phyloP scores from a whole-genome alignment of 208 protist genomes.

The Wallacemonas rigidus region DNA sequence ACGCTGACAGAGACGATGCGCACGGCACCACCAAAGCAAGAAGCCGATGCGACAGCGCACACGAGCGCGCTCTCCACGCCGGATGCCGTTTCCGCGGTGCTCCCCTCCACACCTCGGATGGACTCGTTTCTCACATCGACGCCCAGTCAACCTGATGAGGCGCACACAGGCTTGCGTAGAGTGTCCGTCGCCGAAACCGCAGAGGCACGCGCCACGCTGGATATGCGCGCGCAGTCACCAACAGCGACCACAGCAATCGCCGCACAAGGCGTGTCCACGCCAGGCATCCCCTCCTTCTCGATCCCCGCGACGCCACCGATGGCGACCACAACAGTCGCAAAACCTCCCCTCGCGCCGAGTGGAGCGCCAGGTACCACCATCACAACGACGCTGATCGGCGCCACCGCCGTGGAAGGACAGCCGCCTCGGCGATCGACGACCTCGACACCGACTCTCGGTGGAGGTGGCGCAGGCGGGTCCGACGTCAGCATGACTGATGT shows the following conservation, averaged over 20 bases:
- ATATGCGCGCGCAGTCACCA: too few species aligned
- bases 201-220: background rate
- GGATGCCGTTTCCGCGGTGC: background rate
- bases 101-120: conserved; percentile 4
- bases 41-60: background rate
- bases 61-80: background rate
- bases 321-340: background rate
- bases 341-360: background rate
- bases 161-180: background rate
- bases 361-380: background rate
- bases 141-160: background rate
- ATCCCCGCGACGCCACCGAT: too few species aligned
- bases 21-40: background rate
- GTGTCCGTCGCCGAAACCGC: background rate
- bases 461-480: background rate
- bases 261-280: too few species aligned
- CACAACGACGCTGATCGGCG: too few species aligned
- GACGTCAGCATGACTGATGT: background rate
- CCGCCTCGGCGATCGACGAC: background rate
- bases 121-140: conserved; percentile 5
- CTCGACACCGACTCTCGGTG: background rate
- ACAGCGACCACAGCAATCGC: too few species aligned
- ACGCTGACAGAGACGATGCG: background rate
- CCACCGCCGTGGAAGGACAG: too few species aligned
- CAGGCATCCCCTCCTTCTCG: too few species aligned